Base-by-base conservation (phyloP, 306 rosid genomes). In the Geum urbanum region DNA sequence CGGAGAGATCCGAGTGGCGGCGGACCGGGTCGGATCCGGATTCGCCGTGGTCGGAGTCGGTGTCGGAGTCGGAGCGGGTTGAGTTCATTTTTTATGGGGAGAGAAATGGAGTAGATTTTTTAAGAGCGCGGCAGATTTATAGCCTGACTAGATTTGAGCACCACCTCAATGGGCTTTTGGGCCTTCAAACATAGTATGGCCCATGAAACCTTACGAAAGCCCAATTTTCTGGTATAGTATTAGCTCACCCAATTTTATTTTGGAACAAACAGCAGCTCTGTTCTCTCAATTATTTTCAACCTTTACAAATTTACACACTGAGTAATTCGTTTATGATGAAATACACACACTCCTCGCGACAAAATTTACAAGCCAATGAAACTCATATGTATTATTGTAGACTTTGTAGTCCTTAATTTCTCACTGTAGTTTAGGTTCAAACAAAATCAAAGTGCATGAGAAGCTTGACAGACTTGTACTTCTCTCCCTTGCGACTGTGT, bases 1-100 rank as follows among this genome's bases (percentile, higher is more conserved):
- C 73, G 32, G 96, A 90, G 76, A 90, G 86, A 73, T 92, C 97
- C 1, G 89, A 67, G 40, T 90, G 98, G 53, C 92, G 96, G 81
- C 89, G 94, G 82, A 67, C 75, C 39, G 72, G 43, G 20, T 20
- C 49, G 20, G 85, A 67, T 47, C 82, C 75, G 46, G 77, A 50
- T 15, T 62, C 32, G 19, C 70, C 83, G 5, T 71, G 59, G 57
- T 84, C 97, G 70, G 84, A 70, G n/a, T 83, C 86, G 47, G 71
- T 20, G 48, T 89, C 91, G 47, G 92, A 85, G 62, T 86, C 94
- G 20, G 89, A 67, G 69, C 9, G 45, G 8, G 62, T 54, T 47
- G 88, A 63, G 13, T 44, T 65, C 91, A 88, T 88, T 58, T 45
- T 74, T 24, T 5, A 41, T 51, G 15, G n/a, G n/a, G 48, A 41